Percentiles rank a stretch among this genome's conserved stretches.
Conservation (phyloP, 371 early-diverging fungal species). For the Rhizomucor pusillus region DNA sequence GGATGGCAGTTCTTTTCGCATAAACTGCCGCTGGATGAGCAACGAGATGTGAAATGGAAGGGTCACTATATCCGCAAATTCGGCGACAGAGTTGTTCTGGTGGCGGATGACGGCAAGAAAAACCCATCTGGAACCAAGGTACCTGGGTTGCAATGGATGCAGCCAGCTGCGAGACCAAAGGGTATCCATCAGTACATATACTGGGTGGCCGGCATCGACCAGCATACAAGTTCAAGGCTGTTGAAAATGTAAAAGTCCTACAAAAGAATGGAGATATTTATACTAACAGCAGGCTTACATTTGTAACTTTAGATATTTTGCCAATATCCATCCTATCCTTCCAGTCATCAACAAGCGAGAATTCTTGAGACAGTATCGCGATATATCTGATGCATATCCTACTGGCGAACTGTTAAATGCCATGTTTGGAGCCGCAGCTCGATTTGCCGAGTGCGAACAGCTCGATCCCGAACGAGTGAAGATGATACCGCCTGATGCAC, state of each 20-base stretch:
- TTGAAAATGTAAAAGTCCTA: conserved; percentile 31
- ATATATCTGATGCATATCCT: conserved; percentile 36
- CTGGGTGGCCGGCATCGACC: conserved; percentile 34
- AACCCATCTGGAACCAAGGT: conserved; percentile 3
- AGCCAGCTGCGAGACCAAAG: conserved; percentile 6
- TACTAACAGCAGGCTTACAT: too few relatives aligned
- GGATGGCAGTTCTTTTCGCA: conserved; percentile 42
- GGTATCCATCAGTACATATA: conserved; percentile 36
- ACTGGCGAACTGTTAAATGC: conserved; percentile 39
- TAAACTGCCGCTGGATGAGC: conserved; percentile 31
- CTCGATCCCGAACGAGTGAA: conserved; percentile 11
- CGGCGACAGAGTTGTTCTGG: conserved; percentile 39
- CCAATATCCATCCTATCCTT: conserved; percentile 45
- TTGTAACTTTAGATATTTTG: conserved; percentile 31
- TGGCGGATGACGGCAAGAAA: conserved; percentile 21
- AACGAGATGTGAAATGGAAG: conserved; percentile 16
- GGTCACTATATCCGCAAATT: conserved; percentile 37
- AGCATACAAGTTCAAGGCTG: conserved; percentile 36
- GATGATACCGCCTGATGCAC: conserved; percentile 25
- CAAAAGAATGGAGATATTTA: not conserved
- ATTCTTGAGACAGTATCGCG: conserved; percentile 43
- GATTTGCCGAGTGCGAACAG: conserved; percentile 41
- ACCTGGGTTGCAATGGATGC: conserved; percentile 3
- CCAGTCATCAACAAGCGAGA: conserved; percentile 44
- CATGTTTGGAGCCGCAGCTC: conserved; percentile 49